Evolutionary conservation across 169 alveolate species (phyloP).

Genomic region (Plasmodium vivax): DNA sequence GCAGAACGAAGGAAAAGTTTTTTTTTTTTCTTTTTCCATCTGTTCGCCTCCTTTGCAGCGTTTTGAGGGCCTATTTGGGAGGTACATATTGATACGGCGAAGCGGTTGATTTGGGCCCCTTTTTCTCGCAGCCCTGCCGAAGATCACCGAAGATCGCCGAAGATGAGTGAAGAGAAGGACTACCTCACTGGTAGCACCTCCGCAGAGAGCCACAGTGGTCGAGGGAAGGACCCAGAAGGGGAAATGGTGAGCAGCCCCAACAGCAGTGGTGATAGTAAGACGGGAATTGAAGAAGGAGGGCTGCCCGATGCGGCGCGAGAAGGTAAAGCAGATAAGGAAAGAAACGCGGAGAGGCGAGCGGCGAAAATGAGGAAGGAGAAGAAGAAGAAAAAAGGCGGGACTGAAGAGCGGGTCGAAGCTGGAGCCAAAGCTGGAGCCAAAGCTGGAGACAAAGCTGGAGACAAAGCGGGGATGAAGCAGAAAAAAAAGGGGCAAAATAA

Average conservation of each 20-base stretch:
- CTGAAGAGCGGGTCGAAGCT: neutral
- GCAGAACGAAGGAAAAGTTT: neutral
- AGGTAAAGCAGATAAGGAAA: neutral
- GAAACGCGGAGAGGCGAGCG: neutral
- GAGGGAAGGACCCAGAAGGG: neutral
- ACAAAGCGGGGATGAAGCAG: neutral
- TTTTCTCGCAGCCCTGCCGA: neutral
- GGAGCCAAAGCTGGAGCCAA: neutral
- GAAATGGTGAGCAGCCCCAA: neutral
- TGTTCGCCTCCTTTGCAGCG: neutral
- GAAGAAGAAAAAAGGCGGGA: neutral
- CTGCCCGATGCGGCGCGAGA: neutral
- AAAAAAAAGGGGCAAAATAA: conserved; percentile 6
- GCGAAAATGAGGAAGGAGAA: neutral
- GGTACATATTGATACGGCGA: neutral
- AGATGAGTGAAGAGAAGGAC: conserved; percentile 1
- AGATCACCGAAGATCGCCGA: neutral
- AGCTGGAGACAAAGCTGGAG: neutral
- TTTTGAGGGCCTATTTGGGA: neutral
- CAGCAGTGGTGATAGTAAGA: neutral
- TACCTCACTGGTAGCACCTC: neutral
- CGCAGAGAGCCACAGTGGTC: neutral
- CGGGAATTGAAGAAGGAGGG: neutral
- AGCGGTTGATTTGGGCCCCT: neutral
- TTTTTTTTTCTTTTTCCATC: neutral